Evolutionary conservation across 345 rosid species (phyloP), one percentile per base, ranked within the genome.

Genomic region (Triadica sebifera): DNA sequence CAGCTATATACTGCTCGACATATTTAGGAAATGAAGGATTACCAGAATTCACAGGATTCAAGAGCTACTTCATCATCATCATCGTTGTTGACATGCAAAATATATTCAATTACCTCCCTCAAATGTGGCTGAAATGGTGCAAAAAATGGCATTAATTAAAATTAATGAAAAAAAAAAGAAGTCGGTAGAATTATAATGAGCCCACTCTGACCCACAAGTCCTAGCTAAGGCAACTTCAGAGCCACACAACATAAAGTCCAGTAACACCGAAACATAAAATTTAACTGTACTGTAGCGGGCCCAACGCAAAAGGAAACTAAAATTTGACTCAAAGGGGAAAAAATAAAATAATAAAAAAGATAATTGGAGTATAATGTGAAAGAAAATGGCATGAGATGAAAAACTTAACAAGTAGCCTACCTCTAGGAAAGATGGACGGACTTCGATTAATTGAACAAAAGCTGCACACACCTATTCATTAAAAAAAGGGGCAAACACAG

Each of bases 31-130:
- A 65, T 20, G 52, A 45, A 71, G 75, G 64, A 63, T 78, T 89
- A 95, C 99, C 98, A 95, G 78, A 91, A 93, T 90, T 95, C 99
- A 78, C 98, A 91, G 52, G 98, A 93, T 86, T 95, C 99, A 72
- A 95, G 97, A 72, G 96, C 92, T 73, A 95, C 98, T 79, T 93
- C 99, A 37, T 90, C 99, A 70, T 95, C 97, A 64, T 79, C 67
- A 73, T 93, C 98, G 81, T 86, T 93, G 90, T 89, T 95, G 75
- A 90, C 97, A 93, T 86, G 97, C 86, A 95, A 75, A 80, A 93
- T 93, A 82, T 88, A 90, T 75, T 90, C 96, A 75, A 86, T 86
- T 75, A 95, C 84, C 79, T 89, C 87, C 81, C 85, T 91, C 84
- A 93, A 69, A 84, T 91, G 94, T 20, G 92, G 94, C 99, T 95